Evolutionary conservation across 1,284 basidiomycete species (phyloP).

Genomic region (Boletellus dicymbophilus): DNA sequence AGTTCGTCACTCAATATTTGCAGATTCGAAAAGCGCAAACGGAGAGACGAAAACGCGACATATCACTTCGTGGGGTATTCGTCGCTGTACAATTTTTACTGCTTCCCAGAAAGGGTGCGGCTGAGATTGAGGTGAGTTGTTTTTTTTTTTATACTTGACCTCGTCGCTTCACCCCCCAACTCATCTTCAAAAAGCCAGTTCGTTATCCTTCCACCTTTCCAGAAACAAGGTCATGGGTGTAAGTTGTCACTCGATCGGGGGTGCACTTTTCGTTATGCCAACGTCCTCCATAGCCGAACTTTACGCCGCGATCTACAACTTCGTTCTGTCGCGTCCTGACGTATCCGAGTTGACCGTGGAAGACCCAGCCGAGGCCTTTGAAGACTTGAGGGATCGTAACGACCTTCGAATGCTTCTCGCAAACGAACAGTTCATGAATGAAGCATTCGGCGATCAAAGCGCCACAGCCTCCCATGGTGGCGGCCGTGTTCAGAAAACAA

Average conservation of each 20-base stretch:
- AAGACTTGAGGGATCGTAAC: conserved; percentile 91
- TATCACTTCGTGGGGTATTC: conserved; percentile 95
- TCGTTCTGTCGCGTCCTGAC: conserved; percentile 63
- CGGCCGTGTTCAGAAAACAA: conserved; percentile 39
- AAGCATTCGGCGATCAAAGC: conserved; percentile 46
- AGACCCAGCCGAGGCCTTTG: conserved; percentile 96
- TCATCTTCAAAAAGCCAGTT: conserved; percentile 70
- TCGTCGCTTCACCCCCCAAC: neutral
- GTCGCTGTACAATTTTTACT: conserved; percentile 92
- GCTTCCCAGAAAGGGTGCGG: conserved; percentile 86
- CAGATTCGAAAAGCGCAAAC: conserved; percentile 84
- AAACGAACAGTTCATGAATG: conserved; percentile 63
- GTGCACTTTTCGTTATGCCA: conserved; percentile 1
- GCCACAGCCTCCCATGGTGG: conserved; percentile 42
- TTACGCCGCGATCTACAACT: conserved; percentile 85
- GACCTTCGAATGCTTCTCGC: conserved; percentile 84
- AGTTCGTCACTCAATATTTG: conserved; percentile 2
- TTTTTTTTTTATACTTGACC: neutral
- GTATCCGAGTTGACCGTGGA: conserved; percentile 95
- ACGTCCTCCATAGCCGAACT: conserved; percentile 64
- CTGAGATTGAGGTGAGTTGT: conserved; percentile 76
- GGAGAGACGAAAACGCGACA: conserved; percentile 51
- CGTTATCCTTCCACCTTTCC: conserved; percentile 90
- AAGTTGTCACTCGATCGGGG: conserved; percentile 33
- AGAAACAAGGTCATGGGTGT: conserved; percentile 91